A percentile compares a stretch with the other conserved stretches of the same genome.
These are phyloP conservation scores for Serendipita sp. DNA, from an alignment of 768 basidiomycete genomes.

Conservation along the genomic window DNA sequence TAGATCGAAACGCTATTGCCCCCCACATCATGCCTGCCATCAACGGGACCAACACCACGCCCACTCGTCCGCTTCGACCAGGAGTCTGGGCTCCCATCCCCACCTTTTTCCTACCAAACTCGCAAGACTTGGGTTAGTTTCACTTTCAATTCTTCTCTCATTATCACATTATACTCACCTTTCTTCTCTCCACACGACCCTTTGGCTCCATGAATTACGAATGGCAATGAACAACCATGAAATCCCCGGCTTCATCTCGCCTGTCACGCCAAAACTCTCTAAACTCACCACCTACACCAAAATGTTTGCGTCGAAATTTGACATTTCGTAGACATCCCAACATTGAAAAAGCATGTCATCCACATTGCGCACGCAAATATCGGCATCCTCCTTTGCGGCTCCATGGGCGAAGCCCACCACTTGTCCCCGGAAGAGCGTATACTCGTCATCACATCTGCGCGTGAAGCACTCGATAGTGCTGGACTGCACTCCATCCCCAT, in stretches of 20 bases:
- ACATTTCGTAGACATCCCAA: constrained; percentile 34
- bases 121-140: constrained; percentile 66
- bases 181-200: neutral
- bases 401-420: constrained; percentile 78
- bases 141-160: too few species aligned
- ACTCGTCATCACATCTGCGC: constrained; percentile 44
- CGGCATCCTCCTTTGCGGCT: constrained; percentile 55
- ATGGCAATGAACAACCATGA: neutral
- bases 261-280: neutral
- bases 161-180: neutral
- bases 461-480: constrained; percentile 52
- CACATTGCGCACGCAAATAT: constrained; percentile 51
- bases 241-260: neutral
- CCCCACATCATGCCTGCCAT: neutral
- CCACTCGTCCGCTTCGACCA: constrained; percentile 41
- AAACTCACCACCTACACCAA: neutral
- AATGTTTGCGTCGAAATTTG: neutral
- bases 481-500: constrained; percentile 45
- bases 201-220: neutral
- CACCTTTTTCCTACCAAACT: constrained; percentile 58
- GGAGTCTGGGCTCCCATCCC: constrained; percentile 80
- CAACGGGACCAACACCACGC: neutral
- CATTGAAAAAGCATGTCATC: constrained; percentile 52
- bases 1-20: neutral
- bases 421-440: constrained; percentile 49